A percentile compares a stretch with the other conserved stretches of the same genome.
Evolutionary conservation across 176 grass and related monocot genomes (phyloP).

Genomic region (Aegilops tauschii): DNA sequence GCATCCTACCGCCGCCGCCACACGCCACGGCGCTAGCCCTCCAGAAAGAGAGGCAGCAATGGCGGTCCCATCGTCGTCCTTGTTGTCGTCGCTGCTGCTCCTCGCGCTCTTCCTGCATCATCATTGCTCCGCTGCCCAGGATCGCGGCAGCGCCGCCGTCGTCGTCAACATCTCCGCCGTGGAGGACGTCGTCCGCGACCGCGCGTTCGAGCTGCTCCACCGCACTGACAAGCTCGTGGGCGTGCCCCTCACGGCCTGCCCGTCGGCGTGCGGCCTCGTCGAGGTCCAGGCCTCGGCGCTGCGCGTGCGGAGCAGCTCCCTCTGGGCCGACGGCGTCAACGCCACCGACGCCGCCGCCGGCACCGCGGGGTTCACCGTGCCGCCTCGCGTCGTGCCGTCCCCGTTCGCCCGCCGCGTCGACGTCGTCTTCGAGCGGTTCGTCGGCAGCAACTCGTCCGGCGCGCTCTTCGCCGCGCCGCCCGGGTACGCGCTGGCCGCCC

Average conservation of each 20-base stretch:
- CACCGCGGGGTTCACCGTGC: conserved; percentile 21
- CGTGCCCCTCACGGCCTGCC: neutral
- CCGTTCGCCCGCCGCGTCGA: conserved; percentile 49
- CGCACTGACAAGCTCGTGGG: conserved; percentile 24
- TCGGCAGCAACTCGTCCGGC: neutral
- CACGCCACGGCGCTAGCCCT: neutral
- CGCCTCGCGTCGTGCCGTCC: conserved; percentile 32
- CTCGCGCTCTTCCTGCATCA: neutral
- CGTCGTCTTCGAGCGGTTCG: conserved; percentile 41
- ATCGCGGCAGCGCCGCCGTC: neutral
- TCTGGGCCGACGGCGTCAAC: conserved; percentile 39
- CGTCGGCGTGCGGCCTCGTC: neutral
- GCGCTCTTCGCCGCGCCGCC: conserved; percentile 25
- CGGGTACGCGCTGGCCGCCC: conserved; percentile 30
- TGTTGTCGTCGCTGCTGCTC: neutral
- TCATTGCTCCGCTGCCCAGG: neutral
- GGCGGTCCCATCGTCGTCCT: neutral
- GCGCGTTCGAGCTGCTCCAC: conserved; percentile 42
- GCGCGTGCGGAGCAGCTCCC: conserved; percentile 43
- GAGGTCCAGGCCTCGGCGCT: conserved; percentile 34
- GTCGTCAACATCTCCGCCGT: conserved; percentile 9
- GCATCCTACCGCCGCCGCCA: conserved; percentile 27
- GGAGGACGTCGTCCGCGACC: conserved; percentile 44
- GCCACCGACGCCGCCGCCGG: neutral
- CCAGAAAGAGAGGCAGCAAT: neutral